Evolutionary conservation across 768 basidiomycete species (phyloP).

Genomic region (Panaeolus papilionaceus): DNA sequence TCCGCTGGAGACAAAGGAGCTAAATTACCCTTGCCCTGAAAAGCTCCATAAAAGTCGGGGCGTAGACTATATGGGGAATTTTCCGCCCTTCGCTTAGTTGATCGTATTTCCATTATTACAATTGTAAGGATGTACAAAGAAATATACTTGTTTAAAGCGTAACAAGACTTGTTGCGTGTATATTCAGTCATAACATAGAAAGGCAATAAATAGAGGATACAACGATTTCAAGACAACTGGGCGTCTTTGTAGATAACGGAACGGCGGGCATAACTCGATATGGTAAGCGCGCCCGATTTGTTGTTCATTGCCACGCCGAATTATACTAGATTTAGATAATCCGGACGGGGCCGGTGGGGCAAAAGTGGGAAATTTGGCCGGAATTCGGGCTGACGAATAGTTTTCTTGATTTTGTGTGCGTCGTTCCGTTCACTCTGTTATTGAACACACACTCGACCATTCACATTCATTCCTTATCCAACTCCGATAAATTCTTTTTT

Average conservation of each 20-base stretch:
- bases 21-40: constrained; percentile 9
- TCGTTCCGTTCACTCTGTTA: constrained; percentile 7
- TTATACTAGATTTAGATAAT: constrained; percentile 17
- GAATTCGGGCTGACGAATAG: constrained; percentile 39
- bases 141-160: background rate
- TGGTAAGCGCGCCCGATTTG: constrained; percentile 15
- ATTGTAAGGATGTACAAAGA: background rate
- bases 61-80: background rate
- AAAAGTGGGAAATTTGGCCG: constrained; percentile 33
- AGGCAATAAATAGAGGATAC: background rate
- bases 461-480: constrained; percentile 4
- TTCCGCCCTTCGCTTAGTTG: background rate
- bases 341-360: background rate
- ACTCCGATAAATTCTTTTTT: constrained; percentile 6
- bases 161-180: too few species aligned
- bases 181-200: background rate
- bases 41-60: background rate
- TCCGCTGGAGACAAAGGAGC: background rate
- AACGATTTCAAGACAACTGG: constrained; percentile 1
- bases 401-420: constrained; percentile 25
- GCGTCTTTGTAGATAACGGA: constrained; percentile 14
- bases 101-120: background rate
- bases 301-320: constrained; percentile 9
- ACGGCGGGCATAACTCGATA: constrained; percentile 5
- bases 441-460: background rate